Evolutionary conservation across 2,329 filamentous ascomycete genomes (phyloP), one percentile per base, ranked within the genome.

Genomic region (Nemania bipapillata): DNA sequence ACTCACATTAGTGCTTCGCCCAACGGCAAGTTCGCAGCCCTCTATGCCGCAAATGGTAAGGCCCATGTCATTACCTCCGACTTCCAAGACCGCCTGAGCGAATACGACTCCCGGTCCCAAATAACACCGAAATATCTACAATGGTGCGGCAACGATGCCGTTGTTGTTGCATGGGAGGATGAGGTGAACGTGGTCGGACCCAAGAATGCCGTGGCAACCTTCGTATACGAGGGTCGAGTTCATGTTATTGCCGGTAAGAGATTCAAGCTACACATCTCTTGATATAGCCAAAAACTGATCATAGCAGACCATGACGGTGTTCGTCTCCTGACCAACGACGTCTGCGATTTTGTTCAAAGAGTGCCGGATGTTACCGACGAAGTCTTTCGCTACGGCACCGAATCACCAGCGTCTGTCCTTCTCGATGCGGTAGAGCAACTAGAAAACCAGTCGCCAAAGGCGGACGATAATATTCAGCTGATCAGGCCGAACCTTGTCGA

Each of bases 301-400:
- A 40, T 0, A 1, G 4, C 54, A 88, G 89, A 91, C 71, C 83
- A 88, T 69, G 96, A 99, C 77, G 96, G 96, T n/a, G 90, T 97
- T 26, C 89, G 94, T 17, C 83, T 99, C 8, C 85, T 99, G 53
- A 97, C 93, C 2, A 97, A 96, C 75, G 93, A 97, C 75, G 90
- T 92, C n/a, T 98, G 95, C 81, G 96, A 99, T 74, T 98, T 98
- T 77, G 79, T 99, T n/a, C 94, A 99, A 76, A 94, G 94, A 77
- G 94, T 99, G 0, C 92, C 95, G 0, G 89, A 90, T 71, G 91
- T 93, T 45, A 94, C 92, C 0, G 91, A 96, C 65, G 92, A 97
- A 65, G 93, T 97, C 2, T 98, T 98, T 79, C 89, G 92, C 17
- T 87, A 96, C 57, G 93, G 93, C 1, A 96, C 95, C 2, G 93